Conservation (phyloP, 352 stramenopile genomes). For the Phytophthora kernoviae region DNA sequence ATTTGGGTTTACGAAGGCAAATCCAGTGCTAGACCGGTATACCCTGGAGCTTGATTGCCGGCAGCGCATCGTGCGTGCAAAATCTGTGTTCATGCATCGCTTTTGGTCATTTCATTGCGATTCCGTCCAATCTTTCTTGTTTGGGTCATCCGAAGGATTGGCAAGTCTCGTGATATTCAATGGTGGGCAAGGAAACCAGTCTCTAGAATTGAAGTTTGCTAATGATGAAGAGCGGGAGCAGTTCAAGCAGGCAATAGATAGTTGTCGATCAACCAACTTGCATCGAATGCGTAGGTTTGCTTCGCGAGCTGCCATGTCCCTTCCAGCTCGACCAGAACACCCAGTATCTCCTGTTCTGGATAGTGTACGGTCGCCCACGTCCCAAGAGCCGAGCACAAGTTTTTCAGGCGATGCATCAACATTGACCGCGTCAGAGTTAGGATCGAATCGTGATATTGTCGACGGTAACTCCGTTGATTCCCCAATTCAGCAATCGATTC, state of each 20-base stretch:
- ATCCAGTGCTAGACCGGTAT: constrained; percentile 77
- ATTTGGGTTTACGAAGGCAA: constrained; percentile 70
- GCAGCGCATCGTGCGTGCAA: constrained; percentile 73
- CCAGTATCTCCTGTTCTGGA: constrained; percentile 30
- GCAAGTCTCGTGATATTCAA: constrained; percentile 61
- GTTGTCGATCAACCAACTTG: constrained; percentile 48
- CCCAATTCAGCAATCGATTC: constrained; percentile 23
- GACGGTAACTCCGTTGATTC: constrained; percentile 13
- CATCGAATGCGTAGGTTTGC: constrained; percentile 45
- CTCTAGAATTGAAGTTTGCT: constrained; percentile 74
- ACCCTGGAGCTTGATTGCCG: constrained; percentile 78
- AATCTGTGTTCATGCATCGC: constrained; percentile 85
- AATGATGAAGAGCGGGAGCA: constrained; percentile 70
- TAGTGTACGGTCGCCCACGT: constrained; percentile 20
- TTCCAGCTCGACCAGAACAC: constrained; percentile 26
- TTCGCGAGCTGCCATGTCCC: constrained; percentile 17
- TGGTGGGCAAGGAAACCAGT: constrained; percentile 56
- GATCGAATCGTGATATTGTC: constrained; percentile 21
- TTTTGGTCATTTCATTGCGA: constrained; percentile 84
- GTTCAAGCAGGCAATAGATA: constrained; percentile 69
- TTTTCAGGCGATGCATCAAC: constrained; percentile 23
- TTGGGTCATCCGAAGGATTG: constrained; percentile 42
- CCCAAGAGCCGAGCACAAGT: constrained; percentile 25
- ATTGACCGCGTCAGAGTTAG: constrained; percentile 31
- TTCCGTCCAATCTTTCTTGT: constrained; percentile 53